Evolutionary conservation across 371 early-diverging fungal genomes (phyloP).

Genomic region (Mortierella sp.): DNA sequence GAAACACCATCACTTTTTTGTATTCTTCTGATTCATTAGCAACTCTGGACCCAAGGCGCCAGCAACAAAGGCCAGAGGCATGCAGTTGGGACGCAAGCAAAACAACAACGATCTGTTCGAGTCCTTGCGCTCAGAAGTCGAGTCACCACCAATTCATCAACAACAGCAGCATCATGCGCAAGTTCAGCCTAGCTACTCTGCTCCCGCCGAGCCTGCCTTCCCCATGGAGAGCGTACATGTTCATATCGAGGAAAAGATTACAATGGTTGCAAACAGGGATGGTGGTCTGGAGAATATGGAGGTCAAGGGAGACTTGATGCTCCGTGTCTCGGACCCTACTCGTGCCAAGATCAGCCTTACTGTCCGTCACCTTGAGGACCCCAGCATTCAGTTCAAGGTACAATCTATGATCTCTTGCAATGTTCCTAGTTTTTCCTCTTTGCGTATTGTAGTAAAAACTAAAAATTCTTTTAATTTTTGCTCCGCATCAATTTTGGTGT

Average conservation of each 20-base stretch:
- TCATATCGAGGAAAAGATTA: conserved; percentile 89
- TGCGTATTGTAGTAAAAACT: background rate
- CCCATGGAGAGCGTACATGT: conserved; percentile 83
- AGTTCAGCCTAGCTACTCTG: conserved; percentile 43
- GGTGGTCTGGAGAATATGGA: conserved; percentile 94
- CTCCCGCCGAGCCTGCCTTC: conserved; percentile 27
- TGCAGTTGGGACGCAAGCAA: conserved; percentile 94
- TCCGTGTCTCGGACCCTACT: conserved; percentile 80
- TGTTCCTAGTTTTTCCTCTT: background rate
- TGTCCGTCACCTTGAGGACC: conserved; percentile 69
- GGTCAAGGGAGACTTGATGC: conserved; percentile 90
- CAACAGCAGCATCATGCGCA: conserved; percentile 25
- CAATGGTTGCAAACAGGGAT: conserved; percentile 86
- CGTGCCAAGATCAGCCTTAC: conserved; percentile 71
- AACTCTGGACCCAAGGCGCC: conserved; percentile 59
- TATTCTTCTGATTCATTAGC: conserved; percentile 16
- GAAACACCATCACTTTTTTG: background rate
- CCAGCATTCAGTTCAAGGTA: conserved; percentile 85
- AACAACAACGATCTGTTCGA: conserved; percentile 85
- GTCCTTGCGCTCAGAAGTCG: conserved; percentile 85
- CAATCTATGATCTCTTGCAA: background rate
- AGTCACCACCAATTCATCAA: conserved; percentile 59
- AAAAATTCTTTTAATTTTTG: background rate
- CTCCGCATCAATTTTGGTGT: background rate
- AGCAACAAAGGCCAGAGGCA: conserved; percentile 83